A percentile compares a stretch with the other conserved stretches of the same genome.
Evolutionary conservation across 306 rosid species (phyloP).

Genomic region (Alnus rubra): DNA sequence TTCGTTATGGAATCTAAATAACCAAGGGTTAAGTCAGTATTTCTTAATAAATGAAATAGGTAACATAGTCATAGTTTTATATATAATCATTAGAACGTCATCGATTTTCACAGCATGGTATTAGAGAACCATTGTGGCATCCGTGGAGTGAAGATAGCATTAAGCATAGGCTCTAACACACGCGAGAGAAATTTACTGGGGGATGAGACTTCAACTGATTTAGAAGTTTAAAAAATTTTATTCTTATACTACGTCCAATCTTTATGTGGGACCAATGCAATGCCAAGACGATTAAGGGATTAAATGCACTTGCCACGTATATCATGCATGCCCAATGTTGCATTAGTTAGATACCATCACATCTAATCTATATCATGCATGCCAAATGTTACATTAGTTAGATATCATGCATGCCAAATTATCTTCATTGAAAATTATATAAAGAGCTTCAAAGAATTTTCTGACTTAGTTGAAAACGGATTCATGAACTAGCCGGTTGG

Average conservation of each 20-base stretch:
- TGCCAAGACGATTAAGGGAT: background rate
- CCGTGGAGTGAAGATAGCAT: background rate
- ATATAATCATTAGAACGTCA: background rate
- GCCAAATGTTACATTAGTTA: background rate
- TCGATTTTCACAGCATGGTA: background rate
- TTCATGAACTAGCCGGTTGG: too few relatives aligned
- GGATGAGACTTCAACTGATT: background rate
- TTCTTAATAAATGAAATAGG: background rate
- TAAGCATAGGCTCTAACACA: background rate
- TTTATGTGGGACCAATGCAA: background rate
- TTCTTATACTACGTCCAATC: background rate
- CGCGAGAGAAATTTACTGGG: background rate
- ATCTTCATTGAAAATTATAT: background rate
- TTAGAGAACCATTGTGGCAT: background rate
- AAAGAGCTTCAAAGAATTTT: too few relatives aligned
- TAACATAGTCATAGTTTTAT: background rate
- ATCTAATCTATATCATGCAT: background rate
- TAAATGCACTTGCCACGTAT: background rate
- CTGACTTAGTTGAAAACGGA: too few relatives aligned
- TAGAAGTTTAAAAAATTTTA: background rate
- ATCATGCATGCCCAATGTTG: too few relatives aligned
- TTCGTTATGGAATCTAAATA: background rate
- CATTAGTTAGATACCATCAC: too few relatives aligned
- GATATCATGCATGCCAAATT: background rate
- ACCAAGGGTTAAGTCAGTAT: background rate